Conservation (phyloP, 208 protist species). For the Leishmania guyanensis region DNA sequence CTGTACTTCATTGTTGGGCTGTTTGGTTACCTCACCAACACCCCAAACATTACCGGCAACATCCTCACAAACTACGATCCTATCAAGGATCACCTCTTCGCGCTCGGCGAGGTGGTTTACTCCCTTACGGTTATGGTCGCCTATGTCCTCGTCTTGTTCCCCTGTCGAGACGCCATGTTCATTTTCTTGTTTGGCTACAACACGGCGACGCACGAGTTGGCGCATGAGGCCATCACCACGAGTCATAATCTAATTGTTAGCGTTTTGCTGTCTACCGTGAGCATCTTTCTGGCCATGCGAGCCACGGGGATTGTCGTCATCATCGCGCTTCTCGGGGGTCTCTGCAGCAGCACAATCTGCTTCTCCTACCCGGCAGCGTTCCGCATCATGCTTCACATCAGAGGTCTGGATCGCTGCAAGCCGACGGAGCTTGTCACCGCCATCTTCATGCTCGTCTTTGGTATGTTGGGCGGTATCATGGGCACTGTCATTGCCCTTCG, state of each 20-base stretch:
- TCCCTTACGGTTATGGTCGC: slow-evolving; percentile 66
- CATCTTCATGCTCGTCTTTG: slow-evolving; percentile 56
- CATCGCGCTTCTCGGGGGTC: slow-evolving; percentile 64
- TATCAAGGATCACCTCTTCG: slow-evolving; percentile 56
- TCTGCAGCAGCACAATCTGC: slow-evolving; percentile 77
- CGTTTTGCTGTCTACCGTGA: slow-evolving; percentile 52
- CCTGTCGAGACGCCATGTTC: slow-evolving; percentile 76
- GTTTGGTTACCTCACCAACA: slow-evolving; percentile 74
- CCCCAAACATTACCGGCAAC: slow-evolving; percentile 62
- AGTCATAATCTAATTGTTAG: slow-evolving; percentile 63
- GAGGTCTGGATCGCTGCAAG: slow-evolving; percentile 39
- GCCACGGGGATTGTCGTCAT: slow-evolving; percentile 63
- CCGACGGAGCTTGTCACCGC: slow-evolving; percentile 33
- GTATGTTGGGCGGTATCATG: slow-evolving; percentile 49
- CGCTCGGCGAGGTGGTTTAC: slow-evolving; percentile 65
- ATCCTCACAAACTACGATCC: slow-evolving; percentile 82
- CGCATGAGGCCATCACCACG: slow-evolving; percentile 40
- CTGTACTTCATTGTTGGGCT: slow-evolving; percentile 68
- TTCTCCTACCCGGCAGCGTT: slow-evolving; percentile 72
- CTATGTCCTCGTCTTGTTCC: slow-evolving; percentile 76
- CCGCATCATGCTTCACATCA: slow-evolving; percentile 49
- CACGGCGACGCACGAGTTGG: slow-evolving; percentile 38
- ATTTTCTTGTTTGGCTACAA: slow-evolving; percentile 81
- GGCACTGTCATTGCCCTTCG: slow-evolving; percentile 54
- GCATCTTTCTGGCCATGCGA: slow-evolving; percentile 53